These are phyloP conservation scores for Exsudoporus frostii DNA, from an alignment of 768 basidiomycete genomes.

Conservation along the genomic window DNA sequence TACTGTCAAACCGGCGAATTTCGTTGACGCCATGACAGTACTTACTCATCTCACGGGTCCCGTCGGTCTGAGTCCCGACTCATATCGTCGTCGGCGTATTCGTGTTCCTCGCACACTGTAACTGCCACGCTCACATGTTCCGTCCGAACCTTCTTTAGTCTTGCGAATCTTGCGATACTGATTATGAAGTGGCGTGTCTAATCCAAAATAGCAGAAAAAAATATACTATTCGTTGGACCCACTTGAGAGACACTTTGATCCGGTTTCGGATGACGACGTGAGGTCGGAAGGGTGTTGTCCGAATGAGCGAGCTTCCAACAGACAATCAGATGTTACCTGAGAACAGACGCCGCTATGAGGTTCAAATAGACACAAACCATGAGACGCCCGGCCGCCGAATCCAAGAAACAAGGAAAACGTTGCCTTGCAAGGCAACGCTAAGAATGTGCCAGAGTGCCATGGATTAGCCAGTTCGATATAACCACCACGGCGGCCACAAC, in stretches of 20 bases:
- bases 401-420: not conserved
- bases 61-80: not conserved
- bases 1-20: conserved; percentile 1
- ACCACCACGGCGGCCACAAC: not conserved
- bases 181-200: not conserved
- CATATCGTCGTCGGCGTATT: not conserved
- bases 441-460: not conserved
- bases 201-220: not conserved
- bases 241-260: not conserved
- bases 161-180: not conserved
- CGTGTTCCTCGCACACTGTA: not conserved
- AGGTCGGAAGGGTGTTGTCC: not conserved
- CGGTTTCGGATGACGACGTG: not conserved
- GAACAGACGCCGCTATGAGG: not conserved
- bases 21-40: not conserved
- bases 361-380: not conserved
- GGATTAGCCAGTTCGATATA: no score
- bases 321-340: not conserved
- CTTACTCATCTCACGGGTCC: not conserved
- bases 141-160: not conserved
- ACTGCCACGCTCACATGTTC: conserved; percentile 1
- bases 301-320: not conserved
- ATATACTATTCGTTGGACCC: not conserved
- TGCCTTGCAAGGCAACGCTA: not conserved
- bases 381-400: not conserved